Evolutionary conservation across 306 rosid species (phyloP).

Genomic region (Adenanthera pavonina): DNA sequence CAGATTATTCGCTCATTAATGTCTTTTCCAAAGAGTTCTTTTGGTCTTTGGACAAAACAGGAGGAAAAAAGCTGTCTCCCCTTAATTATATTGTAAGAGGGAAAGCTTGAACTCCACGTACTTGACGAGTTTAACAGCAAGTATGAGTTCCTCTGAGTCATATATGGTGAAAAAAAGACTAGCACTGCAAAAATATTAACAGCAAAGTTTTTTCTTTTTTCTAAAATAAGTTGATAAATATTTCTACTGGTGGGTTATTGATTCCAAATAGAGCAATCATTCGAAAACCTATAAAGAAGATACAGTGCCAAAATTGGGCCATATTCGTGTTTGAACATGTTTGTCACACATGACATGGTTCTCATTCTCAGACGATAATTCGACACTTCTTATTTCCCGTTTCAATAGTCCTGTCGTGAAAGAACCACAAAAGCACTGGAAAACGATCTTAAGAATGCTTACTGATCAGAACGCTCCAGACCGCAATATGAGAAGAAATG

Average conservation of each 20-base stretch:
- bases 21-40: background rate
- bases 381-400: background rate
- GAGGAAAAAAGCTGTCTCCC: background rate
- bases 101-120: background rate
- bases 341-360: background rate
- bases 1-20: background rate
- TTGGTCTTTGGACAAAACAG: background rate
- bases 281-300: too few relatives aligned
- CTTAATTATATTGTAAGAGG: background rate
- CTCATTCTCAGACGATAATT: background rate
- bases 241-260: background rate
- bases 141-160: background rate
- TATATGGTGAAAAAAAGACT: background rate
- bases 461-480: background rate
- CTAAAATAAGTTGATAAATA: background rate
- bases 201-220: background rate
- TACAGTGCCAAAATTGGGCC: background rate
- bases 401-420: background rate
- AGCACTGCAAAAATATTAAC: slow-evolving; percentile 33
- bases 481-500: background rate
- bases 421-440: background rate
- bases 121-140: background rate
- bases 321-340: background rate
- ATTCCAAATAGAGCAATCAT: background rate
- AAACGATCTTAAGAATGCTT: background rate